Percentiles rank a stretch among this genome's conserved stretches.
These are phyloP conservation scores for Sclerotinia minor DNA, from an alignment of 2,329 filamentous ascomycete species.

Conservation along the genomic window DNA sequence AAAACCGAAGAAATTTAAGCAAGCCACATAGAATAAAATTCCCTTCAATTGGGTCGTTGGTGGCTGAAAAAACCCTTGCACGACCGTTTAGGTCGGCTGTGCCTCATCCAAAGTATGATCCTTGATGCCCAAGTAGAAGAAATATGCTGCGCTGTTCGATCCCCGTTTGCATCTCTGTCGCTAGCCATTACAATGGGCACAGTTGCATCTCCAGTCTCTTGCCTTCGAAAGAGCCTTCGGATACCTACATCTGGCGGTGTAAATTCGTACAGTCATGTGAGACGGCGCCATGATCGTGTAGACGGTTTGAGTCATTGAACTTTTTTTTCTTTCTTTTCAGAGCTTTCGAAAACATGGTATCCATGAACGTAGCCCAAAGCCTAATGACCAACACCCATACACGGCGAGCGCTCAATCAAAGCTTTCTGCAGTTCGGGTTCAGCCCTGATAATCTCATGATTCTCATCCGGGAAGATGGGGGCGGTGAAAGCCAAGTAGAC, in stretches of 20 bases:
- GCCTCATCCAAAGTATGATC: slow-evolving; percentile 13
- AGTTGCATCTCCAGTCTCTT: slow-evolving; percentile 15
- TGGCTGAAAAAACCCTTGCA: slow-evolving; percentile 21
- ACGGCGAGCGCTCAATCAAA: slow-evolving; percentile 23
- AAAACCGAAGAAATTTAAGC: slow-evolving; percentile 25
- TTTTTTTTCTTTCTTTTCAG: slow-evolving; percentile 1
- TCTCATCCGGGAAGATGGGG: slow-evolving; percentile 10
- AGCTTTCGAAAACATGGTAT: slow-evolving; percentile 19
- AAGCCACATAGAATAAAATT: slow-evolving; percentile 31
- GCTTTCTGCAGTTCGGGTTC: slow-evolving; percentile 24
- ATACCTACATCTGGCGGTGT: slow-evolving; percentile 41
- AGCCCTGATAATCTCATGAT: slow-evolving; percentile 16
- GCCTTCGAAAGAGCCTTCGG: slow-evolving; percentile 32
- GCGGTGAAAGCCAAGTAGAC: slow-evolving; percentile 23
- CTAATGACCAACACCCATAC: slow-evolving; percentile 7
- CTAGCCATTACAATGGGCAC: slow-evolving; percentile 19
- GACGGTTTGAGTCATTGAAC: slow-evolving; percentile 21
- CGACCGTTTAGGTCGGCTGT: slow-evolving; percentile 26
- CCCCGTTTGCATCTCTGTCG: slow-evolving; percentile 35
- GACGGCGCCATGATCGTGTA: slow-evolving; percentile 27
- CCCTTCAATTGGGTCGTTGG: slow-evolving; percentile 23
- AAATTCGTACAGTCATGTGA: slow-evolving; percentile 35
- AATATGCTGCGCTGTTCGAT: slow-evolving; percentile 33
- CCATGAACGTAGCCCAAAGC: slow-evolving; percentile 14
- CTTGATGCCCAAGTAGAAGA: slow-evolving; percentile 37